These are phyloP conservation scores for Adansonia grandidieri DNA, from an alignment of 441 rosid genomes.

Conservation along the genomic window DNA sequence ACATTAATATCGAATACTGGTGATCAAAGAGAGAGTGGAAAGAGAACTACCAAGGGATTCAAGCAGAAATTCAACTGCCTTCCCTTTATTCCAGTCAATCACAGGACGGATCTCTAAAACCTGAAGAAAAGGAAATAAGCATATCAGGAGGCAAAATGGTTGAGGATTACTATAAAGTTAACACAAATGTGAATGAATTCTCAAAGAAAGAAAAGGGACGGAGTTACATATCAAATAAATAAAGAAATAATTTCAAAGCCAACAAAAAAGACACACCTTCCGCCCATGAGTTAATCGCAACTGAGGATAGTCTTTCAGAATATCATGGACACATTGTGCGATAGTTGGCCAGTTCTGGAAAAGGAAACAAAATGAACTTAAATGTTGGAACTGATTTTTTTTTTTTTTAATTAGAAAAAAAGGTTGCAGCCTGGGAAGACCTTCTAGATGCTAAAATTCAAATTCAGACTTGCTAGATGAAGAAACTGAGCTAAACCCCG, in stretches of 20 bases:
- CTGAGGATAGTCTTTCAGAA: slow-evolving; percentile 78
- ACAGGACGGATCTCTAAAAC: slow-evolving; percentile 95
- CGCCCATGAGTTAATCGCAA: slow-evolving; percentile 87
- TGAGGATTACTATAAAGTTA: neutral
- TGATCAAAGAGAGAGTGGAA: neutral
- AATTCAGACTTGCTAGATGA: too few species aligned
- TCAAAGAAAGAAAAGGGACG: neutral
- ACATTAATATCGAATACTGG: neutral
- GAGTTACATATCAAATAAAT: neutral
- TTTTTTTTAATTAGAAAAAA: too few species aligned
- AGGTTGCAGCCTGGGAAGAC: too few species aligned
- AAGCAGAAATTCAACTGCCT: slow-evolving; percentile 86
- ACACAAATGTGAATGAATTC: neutral
- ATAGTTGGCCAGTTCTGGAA: slow-evolving; percentile 80
- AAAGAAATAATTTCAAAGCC: neutral
- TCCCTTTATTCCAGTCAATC: slow-evolving; percentile 94
- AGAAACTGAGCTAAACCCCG: neutral
- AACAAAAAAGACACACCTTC: slow-evolving; percentile 56
- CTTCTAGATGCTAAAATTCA: too few species aligned
- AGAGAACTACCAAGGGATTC: slow-evolving; percentile 72
- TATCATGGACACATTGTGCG: slow-evolving; percentile 87
- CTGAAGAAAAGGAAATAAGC: slow-evolving; percentile 37
- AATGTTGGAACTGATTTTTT: neutral
- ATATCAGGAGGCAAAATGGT: neutral
- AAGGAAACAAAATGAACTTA: slow-evolving; percentile 22